These are phyloP conservation scores for Barbatosphaeria neglecta DNA, from an alignment of 495 filamentous ascomycete species.

Conservation along the genomic window DNA sequence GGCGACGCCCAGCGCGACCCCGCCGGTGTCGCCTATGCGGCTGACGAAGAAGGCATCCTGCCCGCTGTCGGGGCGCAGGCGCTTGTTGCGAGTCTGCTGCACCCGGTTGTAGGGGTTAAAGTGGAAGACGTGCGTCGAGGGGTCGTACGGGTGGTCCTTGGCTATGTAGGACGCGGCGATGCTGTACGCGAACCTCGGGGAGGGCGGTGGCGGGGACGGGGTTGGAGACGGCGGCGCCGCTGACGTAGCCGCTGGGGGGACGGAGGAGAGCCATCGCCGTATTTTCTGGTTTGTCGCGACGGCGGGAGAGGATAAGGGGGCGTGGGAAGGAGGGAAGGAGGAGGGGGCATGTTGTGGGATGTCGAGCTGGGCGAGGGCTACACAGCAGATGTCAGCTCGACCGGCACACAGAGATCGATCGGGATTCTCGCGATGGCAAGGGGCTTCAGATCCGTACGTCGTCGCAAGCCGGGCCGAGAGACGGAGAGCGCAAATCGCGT, in stretches of 20 bases:
- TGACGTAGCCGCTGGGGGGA: not conserved
- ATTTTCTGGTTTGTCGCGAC: not conserved
- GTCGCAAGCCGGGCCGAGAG: not conserved
- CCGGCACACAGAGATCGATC: not conserved
- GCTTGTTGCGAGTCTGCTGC: conserved; percentile 38
- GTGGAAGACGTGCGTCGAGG: conserved; percentile 57
- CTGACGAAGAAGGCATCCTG: conserved; percentile 96
- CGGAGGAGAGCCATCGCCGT: not conserved
- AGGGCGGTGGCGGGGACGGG: conserved; percentile 5
- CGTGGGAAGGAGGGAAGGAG: not conserved
- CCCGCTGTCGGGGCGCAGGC: conserved; percentile 61
- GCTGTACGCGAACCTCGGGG: conserved; percentile 45
- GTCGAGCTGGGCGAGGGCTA: not conserved
- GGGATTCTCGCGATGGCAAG: not conserved
- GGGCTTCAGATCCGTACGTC: not conserved
- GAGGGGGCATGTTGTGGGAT: not conserved
- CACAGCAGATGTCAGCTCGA: not conserved
- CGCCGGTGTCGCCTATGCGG: conserved; percentile 45
- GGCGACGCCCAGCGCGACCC: conserved; percentile 72
- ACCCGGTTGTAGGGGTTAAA: conserved; percentile 57
- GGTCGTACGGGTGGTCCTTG: conserved; percentile 65
- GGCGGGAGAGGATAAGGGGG: not conserved
- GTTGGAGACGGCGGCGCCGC: too few species aligned
- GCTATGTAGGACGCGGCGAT: conserved; percentile 61
- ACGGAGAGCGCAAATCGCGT: not conserved